Conservation (phyloP, 441 rosid species). For the Dalechampia spathulata region DNA sequence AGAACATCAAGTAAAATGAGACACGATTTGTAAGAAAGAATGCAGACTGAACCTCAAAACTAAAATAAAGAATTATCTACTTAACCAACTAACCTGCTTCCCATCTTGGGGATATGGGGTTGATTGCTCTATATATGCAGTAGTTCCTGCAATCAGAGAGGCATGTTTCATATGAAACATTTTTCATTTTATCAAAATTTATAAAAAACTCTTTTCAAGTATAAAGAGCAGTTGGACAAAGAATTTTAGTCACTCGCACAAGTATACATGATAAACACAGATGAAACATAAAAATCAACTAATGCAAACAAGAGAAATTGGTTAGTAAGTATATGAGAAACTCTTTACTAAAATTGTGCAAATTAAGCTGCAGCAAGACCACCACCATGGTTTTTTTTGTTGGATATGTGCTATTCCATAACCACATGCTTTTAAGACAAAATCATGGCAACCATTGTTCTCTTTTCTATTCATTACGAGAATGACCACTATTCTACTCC, state of each 20-base stretch:
- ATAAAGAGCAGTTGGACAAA: not conserved
- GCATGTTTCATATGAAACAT: not conserved
- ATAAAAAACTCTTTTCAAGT: too few species aligned
- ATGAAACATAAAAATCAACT: not conserved
- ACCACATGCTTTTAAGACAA: not conserved
- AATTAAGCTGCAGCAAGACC: too few species aligned
- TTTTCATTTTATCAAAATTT: too few species aligned
- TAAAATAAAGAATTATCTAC: too few species aligned
- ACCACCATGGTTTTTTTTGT: too few species aligned
- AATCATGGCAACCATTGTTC: not conserved
- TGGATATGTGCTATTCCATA: not conserved
- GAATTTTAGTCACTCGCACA: not conserved
- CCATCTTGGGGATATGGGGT: constrained; percentile 82
- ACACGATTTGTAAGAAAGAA: too few species aligned
- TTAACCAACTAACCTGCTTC: constrained; percentile 66
- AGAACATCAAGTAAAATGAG: not conserved
- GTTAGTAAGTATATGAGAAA: not conserved
- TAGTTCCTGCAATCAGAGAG: constrained; percentile 49
- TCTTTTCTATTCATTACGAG: not conserved
- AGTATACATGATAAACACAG: not conserved
- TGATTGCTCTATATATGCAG: constrained; percentile 70
- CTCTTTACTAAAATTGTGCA: too few species aligned
- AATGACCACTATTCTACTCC: too few species aligned
- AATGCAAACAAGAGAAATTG: not conserved
- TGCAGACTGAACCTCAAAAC: too few species aligned